These are phyloP conservation scores for Cryptomeria japonica DNA, from an alignment of 75 land plant species.

Conservation along the genomic window DNA sequence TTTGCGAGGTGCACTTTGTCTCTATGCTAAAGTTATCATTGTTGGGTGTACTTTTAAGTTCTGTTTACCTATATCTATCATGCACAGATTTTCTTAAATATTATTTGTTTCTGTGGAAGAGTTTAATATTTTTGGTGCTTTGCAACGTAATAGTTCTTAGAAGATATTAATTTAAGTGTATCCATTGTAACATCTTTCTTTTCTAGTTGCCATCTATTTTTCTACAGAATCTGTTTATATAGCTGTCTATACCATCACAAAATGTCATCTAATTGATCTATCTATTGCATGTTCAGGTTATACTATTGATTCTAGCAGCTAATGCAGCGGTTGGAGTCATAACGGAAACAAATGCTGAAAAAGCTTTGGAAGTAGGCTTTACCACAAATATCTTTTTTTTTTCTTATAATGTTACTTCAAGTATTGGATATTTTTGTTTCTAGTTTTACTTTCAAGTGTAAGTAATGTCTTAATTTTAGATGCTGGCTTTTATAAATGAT, in stretches of 20 bases:
- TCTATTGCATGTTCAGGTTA: slow-evolving; percentile 56
- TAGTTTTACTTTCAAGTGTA: background rate
- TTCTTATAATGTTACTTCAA: background rate
- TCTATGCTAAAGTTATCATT: background rate
- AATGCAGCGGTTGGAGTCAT: slow-evolving; percentile 99
- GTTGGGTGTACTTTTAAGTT: background rate
- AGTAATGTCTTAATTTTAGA: background rate
- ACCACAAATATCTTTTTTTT: background rate
- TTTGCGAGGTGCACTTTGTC: background rate
- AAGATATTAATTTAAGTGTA: background rate
- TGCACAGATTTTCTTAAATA: background rate
- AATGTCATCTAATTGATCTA: slow-evolving; percentile 8
- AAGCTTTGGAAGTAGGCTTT: slow-evolving; percentile 78
- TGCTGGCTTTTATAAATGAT: background rate
- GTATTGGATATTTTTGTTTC: background rate
- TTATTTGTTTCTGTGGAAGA: background rate
- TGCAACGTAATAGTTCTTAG: background rate
- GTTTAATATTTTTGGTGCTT: background rate
- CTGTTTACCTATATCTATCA: background rate
- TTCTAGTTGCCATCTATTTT: background rate
- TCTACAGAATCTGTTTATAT: background rate
- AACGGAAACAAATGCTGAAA: slow-evolving; percentile 99
- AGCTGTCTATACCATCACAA: background rate
- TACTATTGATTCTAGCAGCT: slow-evolving; percentile 93
- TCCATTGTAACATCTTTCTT: background rate